Evolutionary conservation across 257 asterid genomes (phyloP), one percentile per base, ranked within the genome.

Genomic region (Dorcoceras hygrometricum): DNA sequence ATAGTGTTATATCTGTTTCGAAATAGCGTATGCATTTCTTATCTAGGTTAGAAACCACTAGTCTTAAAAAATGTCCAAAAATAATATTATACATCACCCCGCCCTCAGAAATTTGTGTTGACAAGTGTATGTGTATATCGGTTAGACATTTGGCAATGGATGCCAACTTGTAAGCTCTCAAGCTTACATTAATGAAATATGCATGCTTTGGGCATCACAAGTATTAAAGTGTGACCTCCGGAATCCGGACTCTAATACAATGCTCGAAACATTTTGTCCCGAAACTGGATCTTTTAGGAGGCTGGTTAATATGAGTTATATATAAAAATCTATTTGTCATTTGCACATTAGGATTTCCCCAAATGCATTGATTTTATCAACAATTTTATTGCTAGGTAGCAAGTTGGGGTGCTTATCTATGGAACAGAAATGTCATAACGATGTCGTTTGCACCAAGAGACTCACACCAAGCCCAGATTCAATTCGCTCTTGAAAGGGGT

Each of bases 401-500:
- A 11, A 84, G 89, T 75, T 84, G 86, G 87, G 89, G 87, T 65
- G 89, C 89, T 8, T 84, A 84, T 73, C 84, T 84, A 31, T 79
- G 82, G 86, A 77, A 81, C 65, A 75, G 83, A 75, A 79, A 81
- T 65, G 83, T 84, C 39, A 56, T 84, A 59, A 83, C 89, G 43
- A 79, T 84, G 89, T 84, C 89, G 0, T 81, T 84, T 71, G 89
- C 89, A 36, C 89, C 87, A 16, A 79, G 87, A 57, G 89, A 84
- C 60, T 81, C 89, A 18, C 89, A 84, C 19, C 83, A 85, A 73
- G 88, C 90, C 39, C 90, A 85, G 81, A 86, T 85, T 71, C 88
- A 82, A 78, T 85, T 85, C 78, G 90, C 88, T 67, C 86, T 85
- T 65, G 90, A 85, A 77, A 71, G 90, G 73, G 88, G 90, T 36